These are phyloP conservation scores for slime mould (Dictyostelium discoideum) DNA, from an alignment of 78 protist species.

Conservation along the genomic window DNA sequence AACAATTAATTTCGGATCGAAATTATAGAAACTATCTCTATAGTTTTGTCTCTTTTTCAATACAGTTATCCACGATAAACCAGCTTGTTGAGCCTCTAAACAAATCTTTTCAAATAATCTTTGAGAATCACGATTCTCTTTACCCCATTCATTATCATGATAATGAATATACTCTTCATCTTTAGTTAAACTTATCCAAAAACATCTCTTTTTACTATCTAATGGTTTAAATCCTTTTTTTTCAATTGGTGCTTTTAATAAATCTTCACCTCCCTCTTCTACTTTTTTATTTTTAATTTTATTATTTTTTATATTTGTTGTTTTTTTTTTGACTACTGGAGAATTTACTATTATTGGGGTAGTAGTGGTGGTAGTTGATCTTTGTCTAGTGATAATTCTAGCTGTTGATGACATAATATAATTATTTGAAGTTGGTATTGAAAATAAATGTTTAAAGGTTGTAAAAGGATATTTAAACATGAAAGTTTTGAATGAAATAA, in stretches of 20 bases:
- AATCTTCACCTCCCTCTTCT: neutral
- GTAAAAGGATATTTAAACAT: neutral
- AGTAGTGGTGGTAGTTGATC: neutral
- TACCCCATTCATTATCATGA: conserved; percentile 70
- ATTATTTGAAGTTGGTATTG: neutral
- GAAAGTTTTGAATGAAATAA: no score
- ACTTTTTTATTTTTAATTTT: neutral
- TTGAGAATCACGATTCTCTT: neutral
- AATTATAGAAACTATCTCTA: conserved; percentile 13
- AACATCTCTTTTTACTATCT: conserved; percentile 4
- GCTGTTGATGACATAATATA: neutral
- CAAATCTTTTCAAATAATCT: conserved; percentile 57
- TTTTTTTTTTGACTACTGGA: neutral
- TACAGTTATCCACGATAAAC: conserved; percentile 58
- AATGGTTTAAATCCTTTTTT: neutral
- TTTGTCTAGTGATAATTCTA: neutral
- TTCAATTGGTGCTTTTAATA: neutral
- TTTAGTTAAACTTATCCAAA: neutral
- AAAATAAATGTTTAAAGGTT: neutral
- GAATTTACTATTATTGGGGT: neutral
- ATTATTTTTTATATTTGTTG: neutral
- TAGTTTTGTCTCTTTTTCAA: conserved; percentile 12
- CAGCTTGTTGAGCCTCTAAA: conserved; percentile 34
- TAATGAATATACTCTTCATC: conserved; percentile 27
- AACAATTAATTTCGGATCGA: neutral